A percentile compares a stretch with the other conserved stretches of the same genome.
Evolutionary conservation across 1,139 yeast genomes (phyloP).

Genomic region (Kazachstania sp.): DNA sequence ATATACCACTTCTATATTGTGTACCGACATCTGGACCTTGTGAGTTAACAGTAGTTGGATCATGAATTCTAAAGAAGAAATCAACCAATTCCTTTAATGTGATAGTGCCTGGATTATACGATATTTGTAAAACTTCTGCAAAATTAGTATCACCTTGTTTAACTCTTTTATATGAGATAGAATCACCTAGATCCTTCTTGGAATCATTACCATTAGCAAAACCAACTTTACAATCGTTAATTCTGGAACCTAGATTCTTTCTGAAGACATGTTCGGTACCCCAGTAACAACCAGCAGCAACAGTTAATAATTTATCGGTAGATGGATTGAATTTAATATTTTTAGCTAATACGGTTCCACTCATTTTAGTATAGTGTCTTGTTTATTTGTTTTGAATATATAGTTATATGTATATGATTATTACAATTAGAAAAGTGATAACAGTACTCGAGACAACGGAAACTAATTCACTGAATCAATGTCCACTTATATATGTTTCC

Average conservation of each 20-base stretch:
- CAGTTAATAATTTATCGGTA: slow-evolving; percentile 45
- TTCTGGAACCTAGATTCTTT: slow-evolving; percentile 49
- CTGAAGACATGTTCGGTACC: slow-evolving; percentile 81
- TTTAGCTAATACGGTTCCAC: slow-evolving; percentile 22
- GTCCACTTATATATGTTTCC: too few species aligned
- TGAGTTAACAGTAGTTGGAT: slow-evolving; percentile 51
- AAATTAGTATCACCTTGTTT: slow-evolving; percentile 64
- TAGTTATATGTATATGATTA: background rate
- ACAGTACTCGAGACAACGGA: too few species aligned
- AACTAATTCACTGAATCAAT: too few species aligned
- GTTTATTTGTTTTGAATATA: background rate
- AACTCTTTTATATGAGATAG: slow-evolving; percentile 69
- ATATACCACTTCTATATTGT: slow-evolving; percentile 76
- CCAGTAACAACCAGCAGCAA: slow-evolving; percentile 92
- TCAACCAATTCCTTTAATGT: slow-evolving; percentile 57
- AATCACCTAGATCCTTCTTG: slow-evolving; percentile 27
- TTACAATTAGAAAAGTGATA: too few species aligned
- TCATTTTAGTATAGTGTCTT: background rate
- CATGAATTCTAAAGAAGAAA: slow-evolving; percentile 87
- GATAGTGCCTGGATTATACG: slow-evolving; percentile 64
- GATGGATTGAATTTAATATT: slow-evolving; percentile 35
- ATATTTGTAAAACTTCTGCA: slow-evolving; percentile 74
- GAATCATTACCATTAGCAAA: slow-evolving; percentile 66
- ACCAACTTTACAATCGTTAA: slow-evolving; percentile 76
- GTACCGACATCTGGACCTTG: slow-evolving; percentile 84